These are phyloP conservation scores for Xanthoconium separans DNA, from an alignment of 1,284 basidiomycete genomes.

Conservation along the genomic window DNA sequence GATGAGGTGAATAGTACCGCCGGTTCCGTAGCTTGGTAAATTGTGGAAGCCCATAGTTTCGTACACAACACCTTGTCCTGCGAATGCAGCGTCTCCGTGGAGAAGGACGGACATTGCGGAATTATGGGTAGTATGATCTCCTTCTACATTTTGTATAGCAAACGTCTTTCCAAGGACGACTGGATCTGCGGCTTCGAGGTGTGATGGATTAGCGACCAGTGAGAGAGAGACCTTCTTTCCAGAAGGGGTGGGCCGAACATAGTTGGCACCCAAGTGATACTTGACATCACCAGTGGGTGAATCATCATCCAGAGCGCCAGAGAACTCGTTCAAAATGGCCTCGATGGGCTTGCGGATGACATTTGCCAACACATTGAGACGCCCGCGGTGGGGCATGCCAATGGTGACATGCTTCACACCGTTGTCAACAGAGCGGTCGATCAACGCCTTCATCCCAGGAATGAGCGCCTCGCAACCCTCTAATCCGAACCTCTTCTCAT, in stretches of 20 bases:
- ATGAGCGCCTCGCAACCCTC: conserved; percentile 98
- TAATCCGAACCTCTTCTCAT: conserved; percentile 99
- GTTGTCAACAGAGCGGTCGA: conserved; percentile 95
- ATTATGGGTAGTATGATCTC: conserved; percentile 74
- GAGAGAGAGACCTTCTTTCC: conserved; percentile 98
- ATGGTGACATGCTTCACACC: conserved; percentile 97
- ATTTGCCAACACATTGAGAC: conserved; percentile 96
- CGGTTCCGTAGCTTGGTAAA: conserved; percentile 93
- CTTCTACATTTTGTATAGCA: conserved; percentile 94
- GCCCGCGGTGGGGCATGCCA: conserved; percentile 99
- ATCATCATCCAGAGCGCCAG: conserved; percentile 69
- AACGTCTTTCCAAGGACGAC: conserved; percentile 98
- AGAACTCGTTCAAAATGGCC: conserved; percentile 98
- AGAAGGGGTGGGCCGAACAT: conserved; percentile 95
- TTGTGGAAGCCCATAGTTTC: conserved; percentile 99
- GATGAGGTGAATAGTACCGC: conserved; percentile 97
- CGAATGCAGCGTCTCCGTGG: conserved; percentile 98
- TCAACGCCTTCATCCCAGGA: conserved; percentile 99
- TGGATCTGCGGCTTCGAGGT: conserved; percentile 96
- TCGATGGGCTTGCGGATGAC: conserved; percentile 99
- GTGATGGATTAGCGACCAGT: conserved; percentile 97
- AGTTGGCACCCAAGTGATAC: conserved; percentile 99
- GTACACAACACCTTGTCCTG: conserved; percentile 98
- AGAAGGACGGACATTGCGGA: conserved; percentile 94
- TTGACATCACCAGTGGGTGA: conserved; percentile 97